Percentiles rank a stretch among this genome's conserved stretches.
Evolutionary conservation across 106 monocot genomes (phyloP).

Genomic region (Dioscorea zingiberensis): DNA sequence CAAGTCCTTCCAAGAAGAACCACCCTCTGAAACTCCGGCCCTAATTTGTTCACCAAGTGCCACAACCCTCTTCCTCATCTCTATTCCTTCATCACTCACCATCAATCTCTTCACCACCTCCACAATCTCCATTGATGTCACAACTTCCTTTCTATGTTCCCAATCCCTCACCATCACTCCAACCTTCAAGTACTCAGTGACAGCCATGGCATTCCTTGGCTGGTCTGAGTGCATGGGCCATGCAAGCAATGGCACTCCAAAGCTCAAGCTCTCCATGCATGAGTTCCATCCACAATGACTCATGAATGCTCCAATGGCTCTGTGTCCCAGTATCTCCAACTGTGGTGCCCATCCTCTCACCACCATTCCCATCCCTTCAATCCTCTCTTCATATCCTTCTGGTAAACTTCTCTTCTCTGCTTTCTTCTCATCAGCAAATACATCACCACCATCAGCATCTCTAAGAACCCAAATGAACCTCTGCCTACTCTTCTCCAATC

Average conservation of each 20-base stretch:
- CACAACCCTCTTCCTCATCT: conserved; percentile 18
- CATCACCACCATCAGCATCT: conserved; percentile 11
- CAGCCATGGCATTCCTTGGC: conserved; percentile 28
- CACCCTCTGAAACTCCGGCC: conserved; percentile 9
- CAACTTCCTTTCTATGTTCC: conserved; percentile 16
- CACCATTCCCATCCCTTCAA: neutral
- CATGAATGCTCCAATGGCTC: conserved; percentile 28
- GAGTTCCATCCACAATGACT: conserved; percentile 54
- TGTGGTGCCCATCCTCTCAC: conserved; percentile 14
- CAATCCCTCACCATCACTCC: conserved; percentile 28
- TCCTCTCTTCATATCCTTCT: neutral
- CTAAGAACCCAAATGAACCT: conserved; percentile 7
- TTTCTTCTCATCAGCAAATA: neutral
- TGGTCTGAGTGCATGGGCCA: conserved; percentile 58
- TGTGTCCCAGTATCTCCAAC: conserved; percentile 18
- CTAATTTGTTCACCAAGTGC: conserved; percentile 17
- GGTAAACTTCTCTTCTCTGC: neutral
- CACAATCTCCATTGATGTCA: conserved; percentile 13
- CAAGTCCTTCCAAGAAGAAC: conserved; percentile 13
- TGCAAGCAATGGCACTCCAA: conserved; percentile 29
- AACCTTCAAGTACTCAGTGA: conserved; percentile 19
- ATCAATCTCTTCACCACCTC: conserved; percentile 21
- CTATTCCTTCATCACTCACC: conserved; percentile 25
- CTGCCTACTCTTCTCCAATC: neutral
- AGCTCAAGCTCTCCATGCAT: conserved; percentile 17